These are phyloP conservation scores for Avicennia marina DNA, from an alignment of 257 asterid species.

Conservation along the genomic window DNA sequence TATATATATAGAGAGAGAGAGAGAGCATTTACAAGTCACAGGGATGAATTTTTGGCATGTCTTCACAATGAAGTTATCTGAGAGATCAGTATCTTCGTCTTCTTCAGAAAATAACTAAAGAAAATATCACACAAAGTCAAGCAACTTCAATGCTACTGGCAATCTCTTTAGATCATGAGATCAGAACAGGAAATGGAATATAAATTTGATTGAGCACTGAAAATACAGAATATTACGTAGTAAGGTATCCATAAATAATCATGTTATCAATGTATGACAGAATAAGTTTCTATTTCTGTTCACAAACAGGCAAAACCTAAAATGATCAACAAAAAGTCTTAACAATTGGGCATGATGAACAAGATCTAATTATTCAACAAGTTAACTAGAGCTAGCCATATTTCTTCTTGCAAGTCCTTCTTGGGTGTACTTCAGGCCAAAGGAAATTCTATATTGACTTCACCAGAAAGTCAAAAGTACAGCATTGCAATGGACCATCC, in stretches of 20 bases:
- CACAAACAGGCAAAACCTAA: neutral
- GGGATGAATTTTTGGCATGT: constrained; percentile 95
- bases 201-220: neutral
- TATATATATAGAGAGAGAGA: neutral
- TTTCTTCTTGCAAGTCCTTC: constrained; percentile 7
- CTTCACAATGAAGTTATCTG: constrained; percentile 91
- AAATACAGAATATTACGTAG: too few relatives aligned
- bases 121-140: constrained; percentile 9
- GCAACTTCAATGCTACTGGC: neutral
- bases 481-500: neutral
- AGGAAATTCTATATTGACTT: neutral
- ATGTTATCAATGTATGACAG: constrained; percentile 1
- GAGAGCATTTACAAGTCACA: constrained; percentile 61
- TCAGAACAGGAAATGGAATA: constrained; percentile 8
- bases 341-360: constrained; percentile 6
- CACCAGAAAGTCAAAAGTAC: neutral
- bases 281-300: neutral
- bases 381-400: too few relatives aligned
- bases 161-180: constrained; percentile 4
- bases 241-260: neutral
- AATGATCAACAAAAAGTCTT: neutral
- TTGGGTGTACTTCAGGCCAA: neutral
- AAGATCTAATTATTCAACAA: neutral
- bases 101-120: constrained; percentile 67
- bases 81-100: constrained; percentile 79